Conservation (phyloP, 129 eudicot species). For the Saposhnikovia divaricata region DNA sequence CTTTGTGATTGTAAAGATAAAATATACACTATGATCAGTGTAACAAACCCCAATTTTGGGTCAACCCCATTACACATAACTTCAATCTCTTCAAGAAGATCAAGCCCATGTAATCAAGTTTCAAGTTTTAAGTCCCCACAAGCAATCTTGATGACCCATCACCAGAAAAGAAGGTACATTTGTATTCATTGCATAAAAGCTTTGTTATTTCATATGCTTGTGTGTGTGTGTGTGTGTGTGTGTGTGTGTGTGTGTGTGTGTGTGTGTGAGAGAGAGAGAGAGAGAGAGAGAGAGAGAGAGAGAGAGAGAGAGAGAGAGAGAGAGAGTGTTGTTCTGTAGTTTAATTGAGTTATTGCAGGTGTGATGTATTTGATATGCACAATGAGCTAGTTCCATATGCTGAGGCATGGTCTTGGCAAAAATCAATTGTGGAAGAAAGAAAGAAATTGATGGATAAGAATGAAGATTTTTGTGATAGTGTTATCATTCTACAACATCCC, state of each 20-base stretch:
- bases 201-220: not conserved
- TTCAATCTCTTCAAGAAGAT: slow-evolving; percentile 7
- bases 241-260: too few relatives aligned
- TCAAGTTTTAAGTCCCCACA: slow-evolving; percentile 12
- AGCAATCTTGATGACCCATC: slow-evolving; percentile 9
- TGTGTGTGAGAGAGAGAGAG: too few relatives aligned
- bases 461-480: slow-evolving; percentile 50
- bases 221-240: not conserved
- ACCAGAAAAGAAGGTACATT: slow-evolving; percentile 36
- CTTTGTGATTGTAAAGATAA: not conserved
- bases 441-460: slow-evolving; percentile 34
- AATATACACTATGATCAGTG: slow-evolving; percentile 12
- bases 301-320: too few relatives aligned
- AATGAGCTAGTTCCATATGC: slow-evolving; percentile 56
- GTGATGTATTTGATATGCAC: slow-evolving; percentile 64
- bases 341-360: slow-evolving; percentile 27
- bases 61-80: slow-evolving; percentile 1
- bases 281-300: too few relatives aligned
- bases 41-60: slow-evolving; percentile 12
- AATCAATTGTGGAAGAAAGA: slow-evolving; percentile 50
- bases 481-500: slow-evolving; percentile 67
- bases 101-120: slow-evolving; percentile 1
- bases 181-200: slow-evolving; percentile 10
- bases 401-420: slow-evolving; percentile 85
- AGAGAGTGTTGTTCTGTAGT: not conserved